Percentiles rank a stretch among this genome's conserved stretches.
Conservation (phyloP, 75 land plant genomes). For the Sequoia sempervirens region DNA sequence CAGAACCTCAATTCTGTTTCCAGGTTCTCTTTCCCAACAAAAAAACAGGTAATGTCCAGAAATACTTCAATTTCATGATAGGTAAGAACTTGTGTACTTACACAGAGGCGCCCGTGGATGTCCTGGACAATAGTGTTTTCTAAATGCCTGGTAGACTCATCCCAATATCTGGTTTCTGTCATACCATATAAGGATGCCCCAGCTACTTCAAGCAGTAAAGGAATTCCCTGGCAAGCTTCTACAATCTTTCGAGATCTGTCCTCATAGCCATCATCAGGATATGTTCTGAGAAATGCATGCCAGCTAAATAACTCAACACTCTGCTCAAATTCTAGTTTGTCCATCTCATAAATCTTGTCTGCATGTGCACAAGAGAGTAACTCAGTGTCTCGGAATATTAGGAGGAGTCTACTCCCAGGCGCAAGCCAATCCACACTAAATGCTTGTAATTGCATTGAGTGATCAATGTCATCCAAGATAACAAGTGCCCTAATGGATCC, state of each 20-base stretch:
- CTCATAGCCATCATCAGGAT: background rate
- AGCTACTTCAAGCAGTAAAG: background rate
- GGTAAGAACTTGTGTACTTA: background rate
- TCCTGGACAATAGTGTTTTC: background rate
- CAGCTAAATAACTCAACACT: background rate
- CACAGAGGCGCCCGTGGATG: background rate
- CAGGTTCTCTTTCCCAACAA: background rate
- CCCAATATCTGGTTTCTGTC: background rate
- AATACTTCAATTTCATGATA: background rate
- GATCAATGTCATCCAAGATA: slow-evolving; percentile 11
- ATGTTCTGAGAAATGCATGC: background rate
- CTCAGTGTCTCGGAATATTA: background rate
- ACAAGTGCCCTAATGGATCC: background rate
- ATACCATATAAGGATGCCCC: background rate
- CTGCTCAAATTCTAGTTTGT: background rate
- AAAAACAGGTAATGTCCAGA: background rate
- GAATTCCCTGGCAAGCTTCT: background rate
- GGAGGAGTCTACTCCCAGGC: slow-evolving; percentile 10
- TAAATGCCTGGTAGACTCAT: background rate
- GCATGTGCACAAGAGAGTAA: background rate
- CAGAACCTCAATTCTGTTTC: background rate
- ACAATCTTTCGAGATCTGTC: background rate
- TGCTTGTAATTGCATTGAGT: background rate
- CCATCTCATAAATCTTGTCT: background rate
- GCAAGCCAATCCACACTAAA: background rate